phyloP scores from a whole-genome alignment of 179 eudicot species.

The Spergularia azorica region DNA sequence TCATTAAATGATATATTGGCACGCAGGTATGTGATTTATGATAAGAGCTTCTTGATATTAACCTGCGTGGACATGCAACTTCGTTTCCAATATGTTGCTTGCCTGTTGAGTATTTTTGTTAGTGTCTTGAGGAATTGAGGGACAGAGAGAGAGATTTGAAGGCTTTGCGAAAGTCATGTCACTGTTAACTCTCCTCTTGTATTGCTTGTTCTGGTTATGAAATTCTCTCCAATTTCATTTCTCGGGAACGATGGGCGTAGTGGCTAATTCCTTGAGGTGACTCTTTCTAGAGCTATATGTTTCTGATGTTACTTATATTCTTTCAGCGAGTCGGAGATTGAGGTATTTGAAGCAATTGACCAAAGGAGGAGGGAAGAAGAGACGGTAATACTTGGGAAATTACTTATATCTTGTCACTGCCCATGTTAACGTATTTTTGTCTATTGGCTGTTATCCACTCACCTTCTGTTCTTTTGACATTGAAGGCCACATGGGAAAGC shows the following conservation, averaged over 20 bases:
- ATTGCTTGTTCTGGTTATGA: background rate
- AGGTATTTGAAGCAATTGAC: slow-evolving; percentile 88
- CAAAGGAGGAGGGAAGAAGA: slow-evolving; percentile 77
- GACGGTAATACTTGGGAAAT: slow-evolving; percentile 53
- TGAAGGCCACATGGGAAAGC: slow-evolving; percentile 76
- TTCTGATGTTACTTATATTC: slow-evolving; percentile 18
- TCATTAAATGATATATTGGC: slow-evolving; percentile 90
- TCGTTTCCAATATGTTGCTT: background rate
- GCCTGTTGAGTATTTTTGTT: background rate
- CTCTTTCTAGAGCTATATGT: background rate
- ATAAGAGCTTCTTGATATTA: background rate
- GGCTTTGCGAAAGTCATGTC: background rate
- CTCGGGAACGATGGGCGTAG: background rate
- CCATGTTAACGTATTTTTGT: slow-evolving; percentile 1
- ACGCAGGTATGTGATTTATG: slow-evolving; percentile 59
- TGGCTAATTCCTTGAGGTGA: background rate
- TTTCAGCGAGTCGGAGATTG: slow-evolving; percentile 91
- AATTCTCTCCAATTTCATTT: background rate
- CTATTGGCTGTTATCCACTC: slow-evolving; percentile 2
- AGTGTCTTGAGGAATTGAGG: background rate
- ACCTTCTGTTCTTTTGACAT: slow-evolving; percentile 11
- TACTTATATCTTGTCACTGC: background rate
- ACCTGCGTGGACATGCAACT: background rate
- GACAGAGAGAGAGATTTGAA: background rate
- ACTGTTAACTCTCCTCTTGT: background rate